These are phyloP conservation scores for Schrenkiella parvula DNA, from an alignment of 345 rosid species.

Conservation along the genomic window DNA sequence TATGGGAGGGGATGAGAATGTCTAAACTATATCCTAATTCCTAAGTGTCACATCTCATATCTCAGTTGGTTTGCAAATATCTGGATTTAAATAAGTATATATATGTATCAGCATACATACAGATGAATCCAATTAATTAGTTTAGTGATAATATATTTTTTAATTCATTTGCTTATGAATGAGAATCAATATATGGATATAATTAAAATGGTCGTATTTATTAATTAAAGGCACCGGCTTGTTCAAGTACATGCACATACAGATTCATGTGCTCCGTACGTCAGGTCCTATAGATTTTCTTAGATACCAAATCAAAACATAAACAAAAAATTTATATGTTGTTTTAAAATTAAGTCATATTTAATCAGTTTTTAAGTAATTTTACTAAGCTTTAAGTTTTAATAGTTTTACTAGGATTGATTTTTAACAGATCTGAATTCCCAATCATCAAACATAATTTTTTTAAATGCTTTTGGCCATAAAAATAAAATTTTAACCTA, in stretches of 20 bases:
- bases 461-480: no score
- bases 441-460: no score
- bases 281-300: conserved; percentile 14
- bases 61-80: neutral
- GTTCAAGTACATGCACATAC: conserved; percentile 34
- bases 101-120: conserved; percentile 9
- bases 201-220: neutral
- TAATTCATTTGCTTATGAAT: neutral
- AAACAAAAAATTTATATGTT: neutral
- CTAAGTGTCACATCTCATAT: neutral
- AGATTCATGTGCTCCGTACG: conserved; percentile 28
- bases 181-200: neutral
- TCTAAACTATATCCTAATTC: conserved; percentile 6
- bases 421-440: neutral
- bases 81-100: neutral
- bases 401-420: neutral
- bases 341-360: neutral
- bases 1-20: neutral
- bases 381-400: no score
- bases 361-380: neutral
- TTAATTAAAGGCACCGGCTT: conserved; percentile 27
- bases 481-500: neutral
- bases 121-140: conserved; percentile 22
- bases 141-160: neutral
- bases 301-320: conserved; percentile 1